Base-by-base conservation (phyloP, 257 asterid species). In the Datura wrightii region DNA sequence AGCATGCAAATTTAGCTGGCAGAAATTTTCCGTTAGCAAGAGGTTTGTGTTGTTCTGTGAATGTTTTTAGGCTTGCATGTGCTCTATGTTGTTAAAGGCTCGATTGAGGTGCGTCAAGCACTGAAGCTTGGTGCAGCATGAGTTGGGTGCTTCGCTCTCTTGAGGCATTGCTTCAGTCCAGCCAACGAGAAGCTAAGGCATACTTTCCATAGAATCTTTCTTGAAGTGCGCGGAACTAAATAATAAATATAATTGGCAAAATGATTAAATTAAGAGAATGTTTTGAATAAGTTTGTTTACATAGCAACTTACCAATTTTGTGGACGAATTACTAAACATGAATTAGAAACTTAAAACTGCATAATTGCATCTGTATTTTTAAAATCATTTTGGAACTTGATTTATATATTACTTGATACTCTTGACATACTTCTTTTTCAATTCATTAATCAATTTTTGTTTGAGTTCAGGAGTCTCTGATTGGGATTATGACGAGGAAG, bases 401-500 rank as follows among this genome's bases (percentile, higher is more conserved):
- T 74, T 46, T 74, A 48, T 19, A 52, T 52, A 52, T 78, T 78
- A 34, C 15, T 14, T 78, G 62, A 50, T 78, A 31, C 63, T 50
- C 44, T 34, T 31, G 15, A 52, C 59, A 8, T 31, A 14, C 31
- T 78, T 34, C 6, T 18, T 78, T 15, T 76, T 52, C 82, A 31
- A 7, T 52, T 76, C 63, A 53, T 31, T 76, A 48, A 76, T 76
- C 31, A 15, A 6, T 14, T 78, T 78, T 78, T 52, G 39, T 71
- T 6, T 31, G 48, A 31, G 48, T 31, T 52, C 92, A 94, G 98
- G 95, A 81, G 80, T 85, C 85, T 91, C 95, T 83, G 83, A 83
- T 79, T 92, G 94, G 97, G 92, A 83, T 83, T 72, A 89, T 82
- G 97, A 93, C 87, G 88, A 89, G 91, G 98, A 94, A 82, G 97